These are phyloP conservation scores for Cryptosporidium parvum DNA, from an alignment of 169 alveolate species.

Conservation along the genomic window DNA sequence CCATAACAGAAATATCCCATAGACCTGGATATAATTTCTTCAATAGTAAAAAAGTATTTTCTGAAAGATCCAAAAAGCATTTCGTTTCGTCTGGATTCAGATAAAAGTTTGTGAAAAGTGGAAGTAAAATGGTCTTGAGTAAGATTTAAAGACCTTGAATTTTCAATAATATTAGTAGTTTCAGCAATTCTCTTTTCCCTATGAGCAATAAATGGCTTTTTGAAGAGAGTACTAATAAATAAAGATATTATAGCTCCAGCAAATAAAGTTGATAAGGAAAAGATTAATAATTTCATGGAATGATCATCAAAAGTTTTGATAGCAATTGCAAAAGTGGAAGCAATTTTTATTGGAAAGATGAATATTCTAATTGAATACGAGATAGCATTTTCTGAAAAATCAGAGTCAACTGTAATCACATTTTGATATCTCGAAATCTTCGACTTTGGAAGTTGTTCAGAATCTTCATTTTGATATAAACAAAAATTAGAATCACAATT, in stretches of 20 bases:
- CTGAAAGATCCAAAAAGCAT: conserved; percentile 66
- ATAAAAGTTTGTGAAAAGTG: conserved; percentile 22
- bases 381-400: conserved; percentile 56
- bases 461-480: not conserved
- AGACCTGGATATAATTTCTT: conserved; percentile 59
- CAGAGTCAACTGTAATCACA: conserved; percentile 57
- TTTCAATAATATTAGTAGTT: conserved; percentile 40
- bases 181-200: conserved; percentile 66
- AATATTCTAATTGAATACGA: conserved; percentile 42
- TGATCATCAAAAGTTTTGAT: conserved; percentile 28
- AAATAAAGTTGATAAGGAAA: conserved; percentile 25
- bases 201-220: conserved; percentile 64
- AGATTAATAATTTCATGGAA: conserved; percentile 11
- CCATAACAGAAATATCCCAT: conserved; percentile 54
- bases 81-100: conserved; percentile 45
- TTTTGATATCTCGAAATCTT: conserved; percentile 65
- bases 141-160: conserved; percentile 45
- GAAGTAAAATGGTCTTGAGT: conserved; percentile 60
- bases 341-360: conserved; percentile 18
- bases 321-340: conserved; percentile 53
- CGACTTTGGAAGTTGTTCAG: conserved; percentile 23
- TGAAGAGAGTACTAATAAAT: conserved; percentile 57
- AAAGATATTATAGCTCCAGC: conserved; percentile 9
- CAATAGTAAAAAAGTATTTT: conserved; percentile 65
- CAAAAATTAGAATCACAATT: conserved; percentile 14